phyloP scores from a whole-genome alignment of 2,329 filamentous ascomycete genomes.

The Penicillium sp. region DNA sequence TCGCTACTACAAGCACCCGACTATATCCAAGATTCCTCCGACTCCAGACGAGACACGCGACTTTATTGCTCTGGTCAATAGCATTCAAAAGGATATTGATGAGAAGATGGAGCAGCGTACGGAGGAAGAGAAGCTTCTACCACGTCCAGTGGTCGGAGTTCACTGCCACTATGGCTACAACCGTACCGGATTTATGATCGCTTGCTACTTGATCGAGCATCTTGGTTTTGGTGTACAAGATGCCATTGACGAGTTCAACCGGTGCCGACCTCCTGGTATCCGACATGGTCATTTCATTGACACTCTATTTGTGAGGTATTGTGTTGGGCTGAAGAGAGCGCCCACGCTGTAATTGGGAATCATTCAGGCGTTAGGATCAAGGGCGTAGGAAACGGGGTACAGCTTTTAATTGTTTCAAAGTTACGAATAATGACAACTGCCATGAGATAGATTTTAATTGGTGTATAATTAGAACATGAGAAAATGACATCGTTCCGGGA shows the following conservation, averaged over 20 bases:
- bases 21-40: slow-evolving; percentile 87
- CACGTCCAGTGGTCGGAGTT: slow-evolving; percentile 66
- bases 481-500: neutral
- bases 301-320: slow-evolving; percentile 76
- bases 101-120: slow-evolving; percentile 44
- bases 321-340: slow-evolving; percentile 49
- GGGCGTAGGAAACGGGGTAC: slow-evolving; percentile 9
- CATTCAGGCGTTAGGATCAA: slow-evolving; percentile 10
- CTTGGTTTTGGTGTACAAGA: slow-evolving; percentile 69
- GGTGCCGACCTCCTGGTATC: slow-evolving; percentile 75
- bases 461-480: slow-evolving; percentile 2
- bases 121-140: slow-evolving; percentile 35
- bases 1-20: slow-evolving; percentile 82
- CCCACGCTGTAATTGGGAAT: slow-evolving; percentile 36
- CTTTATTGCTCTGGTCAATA: slow-evolving; percentile 61
- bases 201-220: slow-evolving; percentile 84
- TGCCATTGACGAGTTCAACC: slow-evolving; percentile 76
- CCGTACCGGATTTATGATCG: slow-evolving; percentile 85
- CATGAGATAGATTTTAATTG: slow-evolving; percentile 3
- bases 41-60: slow-evolving; percentile 59
- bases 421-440: slow-evolving; percentile 11
- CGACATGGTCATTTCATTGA: slow-evolving; percentile 88
- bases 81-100: slow-evolving; percentile 58
- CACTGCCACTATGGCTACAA: slow-evolving; percentile 98
- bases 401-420: slow-evolving; percentile 9